phyloP scores from a whole-genome alignment of 371 early-diverging fungal species.

The Dichotomocladium elegans region DNA sequence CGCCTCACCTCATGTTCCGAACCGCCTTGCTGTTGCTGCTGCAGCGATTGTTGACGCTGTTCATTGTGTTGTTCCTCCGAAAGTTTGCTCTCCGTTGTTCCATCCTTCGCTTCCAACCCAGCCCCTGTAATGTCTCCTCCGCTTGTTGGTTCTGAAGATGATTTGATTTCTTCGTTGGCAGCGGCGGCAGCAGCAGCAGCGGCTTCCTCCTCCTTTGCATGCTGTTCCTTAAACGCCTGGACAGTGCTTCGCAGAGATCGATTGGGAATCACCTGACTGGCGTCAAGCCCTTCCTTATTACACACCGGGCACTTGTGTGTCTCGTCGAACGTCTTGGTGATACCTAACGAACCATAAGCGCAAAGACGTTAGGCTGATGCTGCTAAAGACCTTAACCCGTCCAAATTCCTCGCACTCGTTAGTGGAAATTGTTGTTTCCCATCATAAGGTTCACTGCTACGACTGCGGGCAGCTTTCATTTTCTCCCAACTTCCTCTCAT shows the following conservation, averaged over 20 bases:
- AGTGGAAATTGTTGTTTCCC: background rate
- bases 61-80: background rate
- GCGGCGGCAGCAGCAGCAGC: conserved; percentile 10
- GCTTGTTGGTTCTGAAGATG: background rate
- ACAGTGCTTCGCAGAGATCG: conserved; percentile 30
- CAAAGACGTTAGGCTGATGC: too few species aligned
- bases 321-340: conserved; percentile 24
- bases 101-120: background rate
- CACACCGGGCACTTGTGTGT: conserved; percentile 32
- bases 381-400: too few species aligned
- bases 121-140: background rate
- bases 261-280: conserved; percentile 33
- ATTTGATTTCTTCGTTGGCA: background rate
- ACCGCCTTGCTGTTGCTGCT: background rate
- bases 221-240: conserved; percentile 23
- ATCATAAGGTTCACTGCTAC: background rate
- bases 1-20: conserved; percentile 21
- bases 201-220: conserved; percentile 16
- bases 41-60: background rate
- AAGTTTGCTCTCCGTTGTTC: background rate
- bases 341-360: conserved; percentile 28
- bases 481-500: too few species aligned
- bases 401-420: too few species aligned
- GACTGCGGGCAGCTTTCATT: background rate
- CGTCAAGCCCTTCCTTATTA: conserved; percentile 22